Conservation (phyloP, 768 basidiomycete species). For the Tylopilus plumbeoviolaceoides region DNA sequence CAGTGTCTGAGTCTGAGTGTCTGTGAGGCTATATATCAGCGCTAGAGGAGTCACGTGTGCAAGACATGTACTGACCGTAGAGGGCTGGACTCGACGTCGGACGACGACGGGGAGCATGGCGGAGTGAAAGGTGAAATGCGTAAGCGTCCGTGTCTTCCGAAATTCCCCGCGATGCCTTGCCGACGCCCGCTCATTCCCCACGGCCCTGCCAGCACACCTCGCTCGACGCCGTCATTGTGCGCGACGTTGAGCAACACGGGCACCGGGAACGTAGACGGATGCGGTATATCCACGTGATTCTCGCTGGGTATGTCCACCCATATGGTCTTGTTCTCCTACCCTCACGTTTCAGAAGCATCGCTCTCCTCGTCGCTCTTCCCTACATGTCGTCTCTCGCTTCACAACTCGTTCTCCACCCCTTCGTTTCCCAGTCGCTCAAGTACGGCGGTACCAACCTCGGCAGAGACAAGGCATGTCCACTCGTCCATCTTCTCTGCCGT, state of each 20-base stretch:
- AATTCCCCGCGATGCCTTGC: not conserved
- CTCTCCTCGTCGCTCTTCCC: constrained; percentile 10
- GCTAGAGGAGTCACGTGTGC: constrained; percentile 21
- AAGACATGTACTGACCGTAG: constrained; percentile 3
- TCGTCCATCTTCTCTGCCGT: not conserved
- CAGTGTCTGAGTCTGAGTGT: constrained; percentile 10
- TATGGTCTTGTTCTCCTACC: not conserved
- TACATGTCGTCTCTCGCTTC: constrained; percentile 46
- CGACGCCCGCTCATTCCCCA: not conserved
- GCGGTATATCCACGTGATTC: constrained; percentile 28
- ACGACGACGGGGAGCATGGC: constrained; percentile 15
- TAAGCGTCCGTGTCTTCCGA: constrained; percentile 4
- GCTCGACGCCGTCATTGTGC: not conserved
- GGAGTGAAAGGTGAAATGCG: not conserved
- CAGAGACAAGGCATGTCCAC: constrained; percentile 73
- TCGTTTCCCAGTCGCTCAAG: constrained; percentile 69
- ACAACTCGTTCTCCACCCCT: constrained; percentile 83
- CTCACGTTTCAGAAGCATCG: constrained; percentile 3
- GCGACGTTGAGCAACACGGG: not conserved
- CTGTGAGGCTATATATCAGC: not conserved
- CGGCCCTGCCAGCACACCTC: not conserved
- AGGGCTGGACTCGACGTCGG: constrained; percentile 1
- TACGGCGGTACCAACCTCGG: constrained; percentile 79
- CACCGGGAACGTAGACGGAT: not conserved
- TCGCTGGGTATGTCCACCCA: constrained; percentile 3